A percentile compares a stretch with the other conserved stretches of the same genome.
These are phyloP conservation scores for Anisogramma anomala DNA, from an alignment of 2,329 filamentous ascomycete species.

Conservation along the genomic window DNA sequence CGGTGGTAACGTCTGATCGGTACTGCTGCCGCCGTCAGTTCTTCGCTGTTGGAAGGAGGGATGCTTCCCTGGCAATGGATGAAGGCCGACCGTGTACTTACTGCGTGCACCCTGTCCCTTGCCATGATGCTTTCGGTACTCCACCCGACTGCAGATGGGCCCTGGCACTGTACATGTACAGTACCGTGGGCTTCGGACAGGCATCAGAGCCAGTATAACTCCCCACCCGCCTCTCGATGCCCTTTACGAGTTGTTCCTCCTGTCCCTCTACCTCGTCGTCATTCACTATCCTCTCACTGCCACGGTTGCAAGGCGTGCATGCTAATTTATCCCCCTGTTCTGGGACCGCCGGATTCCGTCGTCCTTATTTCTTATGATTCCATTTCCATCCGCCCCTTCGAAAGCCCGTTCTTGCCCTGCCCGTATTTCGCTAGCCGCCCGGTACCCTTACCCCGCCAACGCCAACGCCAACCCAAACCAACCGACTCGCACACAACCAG, in stretches of 20 bases:
- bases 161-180: slow-evolving; percentile 6
- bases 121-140: slow-evolving; percentile 14
- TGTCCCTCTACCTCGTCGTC: slow-evolving; percentile 41
- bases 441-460: slow-evolving; percentile 11
- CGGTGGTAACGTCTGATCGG: background rate
- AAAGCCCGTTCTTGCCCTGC: slow-evolving; percentile 26
- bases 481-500: slow-evolving; percentile 1
- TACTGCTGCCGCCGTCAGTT: background rate
- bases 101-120: too few species aligned
- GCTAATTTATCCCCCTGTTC: slow-evolving; percentile 40
- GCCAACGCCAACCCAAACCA: slow-evolving; percentile 6
- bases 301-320: slow-evolving; percentile 49
- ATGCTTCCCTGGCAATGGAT: background rate
- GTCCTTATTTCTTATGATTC: slow-evolving; percentile 31
- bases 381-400: slow-evolving; percentile 23
- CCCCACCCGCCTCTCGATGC: slow-evolving; percentile 36
- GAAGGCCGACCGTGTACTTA: too few species aligned
- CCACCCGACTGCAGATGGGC: slow-evolving; percentile 11
- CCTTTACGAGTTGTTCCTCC: slow-evolving; percentile 32
- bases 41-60: too few species aligned
- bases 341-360: slow-evolving; percentile 44
- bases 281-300: slow-evolving; percentile 43
- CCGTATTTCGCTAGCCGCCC: slow-evolving; percentile 8
- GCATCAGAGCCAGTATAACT: slow-evolving; percentile 29
- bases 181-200: slow-evolving; percentile 15